Percentiles rank a stretch among this genome's conserved stretches.
These are phyloP conservation scores for Tieghemostelium lacteum DNA, from an alignment of 78 protist species.

Conservation along the genomic window DNA sequence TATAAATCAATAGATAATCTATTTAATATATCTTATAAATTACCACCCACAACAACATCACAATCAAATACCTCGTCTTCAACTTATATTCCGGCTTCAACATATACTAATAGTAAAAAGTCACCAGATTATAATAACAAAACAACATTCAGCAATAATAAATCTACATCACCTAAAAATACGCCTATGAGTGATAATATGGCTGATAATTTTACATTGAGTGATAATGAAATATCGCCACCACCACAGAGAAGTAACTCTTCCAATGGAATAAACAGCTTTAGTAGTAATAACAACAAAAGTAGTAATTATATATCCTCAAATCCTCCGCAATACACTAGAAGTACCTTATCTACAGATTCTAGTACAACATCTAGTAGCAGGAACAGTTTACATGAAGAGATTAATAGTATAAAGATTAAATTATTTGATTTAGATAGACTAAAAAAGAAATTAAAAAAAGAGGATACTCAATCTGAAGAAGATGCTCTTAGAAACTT, in stretches of 20 bases:
- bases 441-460: background rate
- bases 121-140: no score
- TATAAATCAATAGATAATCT: no score
- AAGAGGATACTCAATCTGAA: background rate
- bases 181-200: background rate
- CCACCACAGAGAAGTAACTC: no score
- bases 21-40: no score
- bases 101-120: no score
- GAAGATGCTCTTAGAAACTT: background rate
- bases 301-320: background rate
- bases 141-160: no score
- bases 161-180: no score
- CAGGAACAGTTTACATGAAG: background rate
- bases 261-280: background rate
- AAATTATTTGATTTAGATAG: background rate
- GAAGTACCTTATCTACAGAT: background rate
- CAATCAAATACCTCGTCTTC: no score
- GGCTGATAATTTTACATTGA: background rate
- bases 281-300: background rate
- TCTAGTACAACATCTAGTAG: background rate
- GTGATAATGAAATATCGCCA: no score
- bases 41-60: no score
- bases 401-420: background rate
- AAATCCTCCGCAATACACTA: background rate
- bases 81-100: no score